Conservation (phyloP, 2,329 filamentous ascomycete genomes). For the Thermoascus crustaceus region DNA sequence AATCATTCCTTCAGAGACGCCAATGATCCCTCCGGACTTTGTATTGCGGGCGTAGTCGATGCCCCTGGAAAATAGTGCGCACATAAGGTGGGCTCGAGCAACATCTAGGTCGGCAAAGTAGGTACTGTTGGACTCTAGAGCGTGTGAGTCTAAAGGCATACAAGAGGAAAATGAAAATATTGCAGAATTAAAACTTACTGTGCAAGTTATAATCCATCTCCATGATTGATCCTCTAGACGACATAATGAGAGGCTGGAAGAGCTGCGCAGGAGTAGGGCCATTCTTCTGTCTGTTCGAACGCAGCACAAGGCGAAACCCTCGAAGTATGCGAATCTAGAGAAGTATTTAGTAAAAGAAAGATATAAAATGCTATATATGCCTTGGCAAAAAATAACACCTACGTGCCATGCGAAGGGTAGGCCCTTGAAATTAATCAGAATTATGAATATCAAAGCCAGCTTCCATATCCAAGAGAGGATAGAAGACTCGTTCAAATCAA, state of each 20-base stretch:
- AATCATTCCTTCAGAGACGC: conserved; percentile 8
- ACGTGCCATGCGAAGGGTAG: conserved; percentile 12
- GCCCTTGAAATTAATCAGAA: conserved; percentile 10
- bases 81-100: conserved; percentile 42
- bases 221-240: conserved; percentile 8
- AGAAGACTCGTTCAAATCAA: conserved; percentile 6
- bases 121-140: conserved; percentile 43
- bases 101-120: conserved; percentile 51
- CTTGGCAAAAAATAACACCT: conserved; percentile 3
- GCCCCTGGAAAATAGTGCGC: conserved; percentile 13
- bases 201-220: conserved; percentile 14
- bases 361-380: not conserved
- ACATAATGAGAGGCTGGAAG: conserved; percentile 10
- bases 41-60: conserved; percentile 11
- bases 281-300: conserved; percentile 8
- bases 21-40: conserved; percentile 7
- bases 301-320: conserved; percentile 9
- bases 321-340: conserved; percentile 9
- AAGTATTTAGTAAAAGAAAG: conserved; percentile 3
- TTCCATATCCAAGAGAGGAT: conserved; percentile 8
- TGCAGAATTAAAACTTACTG: conserved; percentile 6
- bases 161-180: not conserved
- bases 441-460: conserved; percentile 4
- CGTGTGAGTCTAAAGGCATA: not conserved
- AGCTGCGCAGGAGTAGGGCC: conserved; percentile 7